Evolutionary conservation across 192 early-diverging fungal genomes (phyloP).

Genomic region (Umbelopsis sp.): DNA sequence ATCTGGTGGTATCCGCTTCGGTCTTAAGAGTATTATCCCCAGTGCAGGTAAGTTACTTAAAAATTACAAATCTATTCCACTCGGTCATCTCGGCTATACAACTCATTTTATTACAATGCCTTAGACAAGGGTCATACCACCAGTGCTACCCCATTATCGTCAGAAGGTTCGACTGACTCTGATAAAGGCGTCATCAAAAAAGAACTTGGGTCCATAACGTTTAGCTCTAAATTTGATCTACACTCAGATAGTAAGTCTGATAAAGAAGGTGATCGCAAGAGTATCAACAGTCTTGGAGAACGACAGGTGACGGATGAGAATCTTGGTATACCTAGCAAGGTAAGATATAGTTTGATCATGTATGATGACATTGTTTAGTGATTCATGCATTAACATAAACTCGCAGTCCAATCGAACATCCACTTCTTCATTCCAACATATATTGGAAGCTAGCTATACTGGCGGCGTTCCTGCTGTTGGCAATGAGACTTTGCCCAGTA

Average conservation of each 20-base stretch:
- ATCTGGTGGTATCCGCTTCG: not conserved
- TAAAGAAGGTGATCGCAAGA: slow-evolving; percentile 27
- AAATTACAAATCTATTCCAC: not conserved
- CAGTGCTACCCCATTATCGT: not conserved
- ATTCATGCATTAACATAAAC: no score
- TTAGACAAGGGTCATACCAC: slow-evolving; percentile 2
- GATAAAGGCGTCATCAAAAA: slow-evolving; percentile 1
- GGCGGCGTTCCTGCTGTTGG: slow-evolving; percentile 29
- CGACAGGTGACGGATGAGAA: slow-evolving; percentile 12
- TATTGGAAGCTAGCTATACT: slow-evolving; percentile 20
- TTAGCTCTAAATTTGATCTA: slow-evolving; percentile 10
- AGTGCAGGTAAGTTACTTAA: not conserved
- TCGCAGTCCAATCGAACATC: slow-evolving; percentile 42
- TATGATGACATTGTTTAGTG: not conserved
- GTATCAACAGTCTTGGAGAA: slow-evolving; percentile 27
- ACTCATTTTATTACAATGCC: not conserved
- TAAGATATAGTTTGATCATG: not conserved
- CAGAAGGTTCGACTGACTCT: not conserved
- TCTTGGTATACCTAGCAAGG: slow-evolving; percentile 20
- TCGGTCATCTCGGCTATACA: not conserved
- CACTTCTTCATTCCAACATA: slow-evolving; percentile 25
- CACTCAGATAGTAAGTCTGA: slow-evolving; percentile 5
- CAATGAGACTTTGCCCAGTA: slow-evolving; percentile 43
- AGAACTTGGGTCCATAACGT: not conserved
- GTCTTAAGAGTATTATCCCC: slow-evolving; percentile 10